Evolutionary conservation across 176 grass and related monocot species (phyloP).

Genomic region (Raddia guianensis): DNA sequence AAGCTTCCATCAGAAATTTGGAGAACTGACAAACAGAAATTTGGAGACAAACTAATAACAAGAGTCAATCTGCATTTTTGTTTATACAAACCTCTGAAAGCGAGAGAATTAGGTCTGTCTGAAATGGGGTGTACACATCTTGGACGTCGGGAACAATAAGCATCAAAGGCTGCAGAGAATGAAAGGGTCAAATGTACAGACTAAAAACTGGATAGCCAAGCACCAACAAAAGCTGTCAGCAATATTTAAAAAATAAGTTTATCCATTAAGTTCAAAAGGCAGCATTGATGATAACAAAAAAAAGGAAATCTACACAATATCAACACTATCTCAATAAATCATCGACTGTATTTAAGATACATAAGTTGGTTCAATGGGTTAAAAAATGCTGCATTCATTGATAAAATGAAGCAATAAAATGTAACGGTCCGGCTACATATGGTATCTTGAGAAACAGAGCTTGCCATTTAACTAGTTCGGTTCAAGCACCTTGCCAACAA

Average conservation of each 20-base stretch:
- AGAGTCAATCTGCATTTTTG: slow-evolving; percentile 12
- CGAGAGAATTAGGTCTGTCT: slow-evolving; percentile 73
- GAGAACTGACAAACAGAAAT: slow-evolving; percentile 18
- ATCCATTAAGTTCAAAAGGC: slow-evolving; percentile 13
- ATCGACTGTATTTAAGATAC: neutral
- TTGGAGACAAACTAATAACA: slow-evolving; percentile 17
- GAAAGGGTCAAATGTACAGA: slow-evolving; percentile 28
- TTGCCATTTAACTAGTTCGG: neutral
- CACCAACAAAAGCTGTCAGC: neutral
- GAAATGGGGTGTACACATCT: slow-evolving; percentile 87
- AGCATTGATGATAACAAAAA: neutral
- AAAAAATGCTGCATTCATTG: neutral
- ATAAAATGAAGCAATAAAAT: slow-evolving; percentile 4
- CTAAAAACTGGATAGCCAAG: neutral
- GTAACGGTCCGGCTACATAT: neutral
- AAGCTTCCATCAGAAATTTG: slow-evolving; percentile 23
- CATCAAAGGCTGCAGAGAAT: slow-evolving; percentile 72
- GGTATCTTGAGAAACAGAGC: neutral
- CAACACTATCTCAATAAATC: slow-evolving; percentile 2
- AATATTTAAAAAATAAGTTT: neutral
- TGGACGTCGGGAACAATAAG: slow-evolving; percentile 82
- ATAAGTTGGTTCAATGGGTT: neutral
- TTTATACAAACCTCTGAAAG: slow-evolving; percentile 68
- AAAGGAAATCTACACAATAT: neutral
- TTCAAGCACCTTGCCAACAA: neutral